Percentiles rank a stretch among this genome's conserved stretches.
Evolutionary conservation across 1,284 basidiomycete species (phyloP).

Genomic region (Ceratobasidium sp.): DNA sequence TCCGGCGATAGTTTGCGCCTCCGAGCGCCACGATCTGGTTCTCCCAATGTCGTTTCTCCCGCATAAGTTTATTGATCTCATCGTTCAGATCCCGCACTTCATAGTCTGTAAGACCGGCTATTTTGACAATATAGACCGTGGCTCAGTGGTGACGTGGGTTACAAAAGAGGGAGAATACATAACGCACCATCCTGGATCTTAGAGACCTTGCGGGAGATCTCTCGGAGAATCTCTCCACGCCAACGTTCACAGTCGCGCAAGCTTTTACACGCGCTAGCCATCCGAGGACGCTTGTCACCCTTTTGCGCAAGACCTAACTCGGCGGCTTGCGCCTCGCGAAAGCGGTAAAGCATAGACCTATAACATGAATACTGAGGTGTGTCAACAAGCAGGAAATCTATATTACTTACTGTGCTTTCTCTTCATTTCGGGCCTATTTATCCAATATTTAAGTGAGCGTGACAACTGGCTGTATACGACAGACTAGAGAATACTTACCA

Average conservation of each 20-base stretch:
- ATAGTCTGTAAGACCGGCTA: slow-evolving; percentile 94
- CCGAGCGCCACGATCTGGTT: slow-evolving; percentile 95
- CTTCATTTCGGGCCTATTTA: slow-evolving; percentile 91
- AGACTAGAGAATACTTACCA: slow-evolving; percentile 19
- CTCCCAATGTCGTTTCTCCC: slow-evolving; percentile 98
- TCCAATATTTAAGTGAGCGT: not conserved
- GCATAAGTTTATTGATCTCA: slow-evolving; percentile 95
- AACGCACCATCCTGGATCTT: slow-evolving; percentile 95
- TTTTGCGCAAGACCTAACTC: slow-evolving; percentile 92
- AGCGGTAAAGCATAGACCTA: slow-evolving; percentile 95
- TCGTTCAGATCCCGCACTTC: slow-evolving; percentile 97
- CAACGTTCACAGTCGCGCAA: slow-evolving; percentile 95
- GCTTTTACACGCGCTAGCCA: slow-evolving; percentile 92
- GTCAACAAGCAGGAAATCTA: not conserved
- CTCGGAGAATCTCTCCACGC: slow-evolving; percentile 94
- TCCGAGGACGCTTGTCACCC: slow-evolving; percentile 85
- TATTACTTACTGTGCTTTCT: slow-evolving; percentile 82
- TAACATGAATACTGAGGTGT: not conserved
- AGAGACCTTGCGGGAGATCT: slow-evolving; percentile 95
- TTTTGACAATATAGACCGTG: slow-evolving; percentile 4
- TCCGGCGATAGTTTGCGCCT: slow-evolving; percentile 95
- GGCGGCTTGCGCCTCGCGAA: slow-evolving; percentile 95
- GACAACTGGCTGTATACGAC: not conserved
- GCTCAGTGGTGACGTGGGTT: slow-evolving; percentile 16
- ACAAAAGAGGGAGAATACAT: slow-evolving; percentile 24